Conservation (phyloP, 352 stramenopile species). For the Phytophthora tubulina region DNA sequence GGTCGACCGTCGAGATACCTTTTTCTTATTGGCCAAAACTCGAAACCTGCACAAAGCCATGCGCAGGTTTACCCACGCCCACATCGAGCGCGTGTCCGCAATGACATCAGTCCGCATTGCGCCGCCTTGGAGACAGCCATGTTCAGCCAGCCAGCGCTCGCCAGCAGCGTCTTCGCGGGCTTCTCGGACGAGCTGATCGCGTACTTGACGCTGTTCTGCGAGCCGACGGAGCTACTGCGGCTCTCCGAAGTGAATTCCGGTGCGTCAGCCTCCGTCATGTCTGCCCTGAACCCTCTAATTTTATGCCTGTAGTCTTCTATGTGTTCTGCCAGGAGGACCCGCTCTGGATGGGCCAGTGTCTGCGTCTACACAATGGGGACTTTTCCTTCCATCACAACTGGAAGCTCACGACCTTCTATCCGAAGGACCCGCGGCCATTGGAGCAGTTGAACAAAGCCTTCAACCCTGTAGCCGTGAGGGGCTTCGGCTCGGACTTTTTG, state of each 20-base stretch:
- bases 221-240: conserved; percentile 64
- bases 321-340: conserved; percentile 83
- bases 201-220: conserved; percentile 82
- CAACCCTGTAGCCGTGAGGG: conserved; percentile 27
- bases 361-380: conserved; percentile 72
- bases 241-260: conserved; percentile 79
- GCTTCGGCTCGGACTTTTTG: conserved; percentile 84
- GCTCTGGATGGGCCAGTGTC: conserved; percentile 86
- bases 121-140: conserved; percentile 29
- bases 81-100: conserved; percentile 20
- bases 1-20: conserved; percentile 16
- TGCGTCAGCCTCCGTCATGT: conserved; percentile 28
- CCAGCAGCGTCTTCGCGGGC: conserved; percentile 58
- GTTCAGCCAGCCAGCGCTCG: conserved; percentile 68
- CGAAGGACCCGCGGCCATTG: conserved; percentile 50
- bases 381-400: conserved; percentile 76
- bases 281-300: neutral
- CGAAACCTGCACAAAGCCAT: conserved; percentile 11
- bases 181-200: conserved; percentile 84
- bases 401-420: conserved; percentile 86
- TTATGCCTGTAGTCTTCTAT: conserved; percentile 67
- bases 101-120: conserved; percentile 17
- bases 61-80: conserved; percentile 10
- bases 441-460: conserved; percentile 37
- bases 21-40: conserved; percentile 28